Conservation (phyloP, 352 stramenopile genomes). For the Phytophthora pluvialis region DNA sequence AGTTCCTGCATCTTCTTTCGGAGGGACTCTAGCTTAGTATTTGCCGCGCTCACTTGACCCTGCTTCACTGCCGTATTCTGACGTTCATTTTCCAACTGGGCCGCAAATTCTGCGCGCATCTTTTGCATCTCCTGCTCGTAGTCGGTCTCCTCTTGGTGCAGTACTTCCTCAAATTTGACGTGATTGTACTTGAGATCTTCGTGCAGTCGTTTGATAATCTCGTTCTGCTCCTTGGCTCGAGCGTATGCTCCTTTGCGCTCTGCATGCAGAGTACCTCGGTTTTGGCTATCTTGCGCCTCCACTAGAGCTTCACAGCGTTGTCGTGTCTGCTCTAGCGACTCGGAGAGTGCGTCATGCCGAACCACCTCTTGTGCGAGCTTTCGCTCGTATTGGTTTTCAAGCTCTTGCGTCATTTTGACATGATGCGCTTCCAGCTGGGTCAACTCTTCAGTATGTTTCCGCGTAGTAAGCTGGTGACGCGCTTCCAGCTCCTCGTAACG, state of each 20-base stretch:
- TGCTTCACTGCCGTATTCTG: slow-evolving; percentile 86
- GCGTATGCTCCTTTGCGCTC: slow-evolving; percentile 72
- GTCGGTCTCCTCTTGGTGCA: slow-evolving; percentile 82
- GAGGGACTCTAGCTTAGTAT: slow-evolving; percentile 82
- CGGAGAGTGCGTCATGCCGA: slow-evolving; percentile 87
- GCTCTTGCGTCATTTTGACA: slow-evolving; percentile 86
- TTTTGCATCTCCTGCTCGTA: slow-evolving; percentile 81
- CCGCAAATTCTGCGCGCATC: slow-evolving; percentile 61
- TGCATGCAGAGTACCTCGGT: slow-evolving; percentile 59
- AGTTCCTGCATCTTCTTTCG: slow-evolving; percentile 89
- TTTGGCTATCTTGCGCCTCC: slow-evolving; percentile 78
- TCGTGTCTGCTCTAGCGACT: slow-evolving; percentile 89
- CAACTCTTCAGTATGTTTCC: slow-evolving; percentile 84
- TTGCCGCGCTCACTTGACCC: slow-evolving; percentile 76
- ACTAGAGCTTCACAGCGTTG: slow-evolving; percentile 90
- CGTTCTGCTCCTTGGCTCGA: slow-evolving; percentile 79
- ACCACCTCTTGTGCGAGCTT: slow-evolving; percentile 90
- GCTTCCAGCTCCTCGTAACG: slow-evolving; percentile 85
- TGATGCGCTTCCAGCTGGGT: slow-evolving; percentile 77
- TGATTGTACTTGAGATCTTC: slow-evolving; percentile 89
- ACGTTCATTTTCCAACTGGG: slow-evolving; percentile 69
- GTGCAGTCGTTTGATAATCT: slow-evolving; percentile 85
- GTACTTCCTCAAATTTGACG: slow-evolving; percentile 84
- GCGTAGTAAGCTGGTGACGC: slow-evolving; percentile 64
- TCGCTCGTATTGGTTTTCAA: slow-evolving; percentile 94